Evolutionary conservation across 2,329 filamentous ascomycete genomes (phyloP).

Genomic region (Pyricularia pennisetigena): DNA sequence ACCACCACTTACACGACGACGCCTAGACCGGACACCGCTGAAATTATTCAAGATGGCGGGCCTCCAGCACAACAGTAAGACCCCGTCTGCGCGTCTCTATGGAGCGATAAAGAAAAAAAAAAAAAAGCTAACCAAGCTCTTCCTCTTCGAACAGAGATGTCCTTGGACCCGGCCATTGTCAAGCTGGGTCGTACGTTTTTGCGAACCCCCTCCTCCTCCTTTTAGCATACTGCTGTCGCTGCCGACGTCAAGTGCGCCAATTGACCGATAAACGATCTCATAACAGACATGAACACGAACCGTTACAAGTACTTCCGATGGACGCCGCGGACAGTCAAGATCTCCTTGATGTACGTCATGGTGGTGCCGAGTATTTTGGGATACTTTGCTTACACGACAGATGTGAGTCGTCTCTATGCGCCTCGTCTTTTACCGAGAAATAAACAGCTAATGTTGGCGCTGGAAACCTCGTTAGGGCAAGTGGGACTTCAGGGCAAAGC

Average conservation of each 20-base stretch:
- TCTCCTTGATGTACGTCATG: slow-evolving; percentile 69
- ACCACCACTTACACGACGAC: neutral
- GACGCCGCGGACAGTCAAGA: slow-evolving; percentile 71
- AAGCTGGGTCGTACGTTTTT: slow-evolving; percentile 32
- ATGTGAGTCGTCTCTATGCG: slow-evolving; percentile 53
- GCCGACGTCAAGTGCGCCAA: neutral
- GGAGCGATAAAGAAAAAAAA: slow-evolving; percentile 7
- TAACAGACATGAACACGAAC: slow-evolving; percentile 67
- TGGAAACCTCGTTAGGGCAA: slow-evolving; percentile 56
- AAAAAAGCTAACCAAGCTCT: slow-evolving; percentile 17
- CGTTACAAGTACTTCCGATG: slow-evolving; percentile 94
- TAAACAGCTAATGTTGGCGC: neutral
- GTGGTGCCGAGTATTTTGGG: slow-evolving; percentile 63
- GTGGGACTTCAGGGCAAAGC: slow-evolving; percentile 77
- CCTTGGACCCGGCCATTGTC: slow-evolving; percentile 36
- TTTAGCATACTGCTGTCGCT: neutral
- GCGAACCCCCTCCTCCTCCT: neutral
- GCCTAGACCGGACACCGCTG: neutral
- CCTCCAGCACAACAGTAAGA: slow-evolving; percentile 32
- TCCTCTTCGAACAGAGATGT: slow-evolving; percentile 24
- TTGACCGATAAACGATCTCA: neutral
- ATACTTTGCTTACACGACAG: slow-evolving; percentile 67
- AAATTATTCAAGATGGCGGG: slow-evolving; percentile 28
- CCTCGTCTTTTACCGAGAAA: neutral
- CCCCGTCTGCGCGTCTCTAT: slow-evolving; percentile 5